Conservation (phyloP, 306 rosid species). For the Hippophae gyantsensis region DNA sequence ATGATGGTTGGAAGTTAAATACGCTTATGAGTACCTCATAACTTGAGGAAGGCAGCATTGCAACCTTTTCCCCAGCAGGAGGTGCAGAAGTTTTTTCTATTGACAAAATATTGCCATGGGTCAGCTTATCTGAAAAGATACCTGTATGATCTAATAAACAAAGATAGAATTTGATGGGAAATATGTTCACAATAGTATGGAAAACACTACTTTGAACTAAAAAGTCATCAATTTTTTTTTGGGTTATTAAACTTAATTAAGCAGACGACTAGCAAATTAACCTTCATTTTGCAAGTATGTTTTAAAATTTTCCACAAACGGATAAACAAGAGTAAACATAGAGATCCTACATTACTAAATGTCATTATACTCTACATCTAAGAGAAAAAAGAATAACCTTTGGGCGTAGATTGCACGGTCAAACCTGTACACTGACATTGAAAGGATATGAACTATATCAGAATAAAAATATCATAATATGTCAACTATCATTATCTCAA, state of each 20-base stretch:
- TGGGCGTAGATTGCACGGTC: slow-evolving; percentile 34
- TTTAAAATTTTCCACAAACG: no score
- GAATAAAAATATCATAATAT: neutral
- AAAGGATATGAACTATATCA: neutral
- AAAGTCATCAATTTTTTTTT: no score
- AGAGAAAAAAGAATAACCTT: slow-evolving; percentile 35
- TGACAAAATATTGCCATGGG: slow-evolving; percentile 14
- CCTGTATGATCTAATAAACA: neutral
- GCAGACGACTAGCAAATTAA: no score
- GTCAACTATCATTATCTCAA: slow-evolving; percentile 15
- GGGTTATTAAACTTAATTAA: no score
- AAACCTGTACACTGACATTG: slow-evolving; percentile 49
- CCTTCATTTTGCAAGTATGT: no score
- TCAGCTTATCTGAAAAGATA: slow-evolving; percentile 18
- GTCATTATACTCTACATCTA: neutral
- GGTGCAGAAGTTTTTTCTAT: slow-evolving; percentile 23
- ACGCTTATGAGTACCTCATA: slow-evolving; percentile 37
- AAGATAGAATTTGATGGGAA: no score
- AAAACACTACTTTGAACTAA: no score
- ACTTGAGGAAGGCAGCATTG: slow-evolving; percentile 27
- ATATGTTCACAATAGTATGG: no score
- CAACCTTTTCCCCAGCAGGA: slow-evolving; percentile 32
- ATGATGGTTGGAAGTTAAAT: slow-evolving; percentile 2
- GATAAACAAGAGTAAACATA: no score
- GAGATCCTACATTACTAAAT: no score